Evolutionary conservation across 2,329 filamentous ascomycete species (phyloP), one percentile per base, ranked within the genome.

Genomic region (Aspergillus pseudotamarii): DNA sequence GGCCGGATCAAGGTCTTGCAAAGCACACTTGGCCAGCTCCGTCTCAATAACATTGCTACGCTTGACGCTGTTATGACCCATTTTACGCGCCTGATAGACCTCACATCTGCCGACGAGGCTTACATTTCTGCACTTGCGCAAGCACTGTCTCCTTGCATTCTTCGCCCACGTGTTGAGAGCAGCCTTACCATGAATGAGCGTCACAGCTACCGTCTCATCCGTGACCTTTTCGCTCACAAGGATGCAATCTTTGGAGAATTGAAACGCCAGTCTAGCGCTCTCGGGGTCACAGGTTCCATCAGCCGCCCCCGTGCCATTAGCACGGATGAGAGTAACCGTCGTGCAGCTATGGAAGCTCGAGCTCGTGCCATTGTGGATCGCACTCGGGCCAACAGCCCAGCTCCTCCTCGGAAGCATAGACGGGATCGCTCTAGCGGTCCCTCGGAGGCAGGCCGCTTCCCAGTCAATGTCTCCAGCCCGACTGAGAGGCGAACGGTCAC

Each of bases 1-100:
- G 89, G 92, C 14, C 91, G 95, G 59, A 86, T 99, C 67, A 91
- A 93, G 60, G 93, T 98, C 64, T 87, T 99, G 38, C 95, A 99
- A 78, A 96, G 95, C 72, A 98, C 95, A 0, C 89, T 99, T 61
- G 94, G 94, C 45, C 94, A 98, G 77, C 87, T 99, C 61, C 91
- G 94, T 65, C 89, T 99, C 61, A 93, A 95, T 68, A 99, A 99
- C 78, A 99, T 99, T 78, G 95, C 95, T 55, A 98, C 95, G n/a
- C 88, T 99, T 64, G 95, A 99, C 78, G 95, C 95, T 46, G 91
- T 97, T 75, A 96, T 96, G 85, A 98, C 96, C 69, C 95, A 99
- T 80, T 98, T 99, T 77, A 97, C 94, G 45, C 91, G 95, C 64
- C 84, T 99, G 64, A 96, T 99, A 74, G 95, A 99, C 77, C 85